Evolutionary conservation across 805 yeast species (phyloP).

Genomic region (Candida silvicultrix): DNA sequence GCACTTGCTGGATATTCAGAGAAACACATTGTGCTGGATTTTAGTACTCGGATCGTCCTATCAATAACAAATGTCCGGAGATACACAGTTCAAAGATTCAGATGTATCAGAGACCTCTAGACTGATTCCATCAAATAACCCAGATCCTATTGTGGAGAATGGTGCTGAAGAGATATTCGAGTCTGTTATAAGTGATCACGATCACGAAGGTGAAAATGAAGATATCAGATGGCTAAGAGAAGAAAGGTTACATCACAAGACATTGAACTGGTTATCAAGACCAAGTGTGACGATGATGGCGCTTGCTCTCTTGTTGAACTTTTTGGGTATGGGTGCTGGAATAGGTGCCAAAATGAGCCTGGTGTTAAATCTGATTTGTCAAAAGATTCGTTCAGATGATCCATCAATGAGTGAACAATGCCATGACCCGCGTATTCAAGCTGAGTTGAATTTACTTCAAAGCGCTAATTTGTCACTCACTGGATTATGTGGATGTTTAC

Average conservation of each 20-base stretch:
- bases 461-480: slow-evolving; percentile 34
- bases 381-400: slow-evolving; percentile 10
- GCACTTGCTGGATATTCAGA: no score
- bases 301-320: slow-evolving; percentile 31
- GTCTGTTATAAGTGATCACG: slow-evolving; percentile 32
- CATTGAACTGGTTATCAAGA: slow-evolving; percentile 45
- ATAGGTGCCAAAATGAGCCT: slow-evolving; percentile 32
- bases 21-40: no score
- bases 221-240: slow-evolving; percentile 46
- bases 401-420: slow-evolving; percentile 21
- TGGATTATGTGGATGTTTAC: slow-evolving; percentile 41
- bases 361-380: slow-evolving; percentile 29
- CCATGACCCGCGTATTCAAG: slow-evolving; percentile 35
- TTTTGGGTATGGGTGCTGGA: slow-evolving; percentile 34
- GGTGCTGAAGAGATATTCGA: slow-evolving; percentile 28
- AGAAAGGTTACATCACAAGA: slow-evolving; percentile 35
- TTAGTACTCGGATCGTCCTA: no score
- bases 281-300: slow-evolving; percentile 53
- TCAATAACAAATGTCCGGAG: background rate
- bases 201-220: slow-evolving; percentile 27
- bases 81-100: background rate
- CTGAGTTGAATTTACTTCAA: slow-evolving; percentile 40
- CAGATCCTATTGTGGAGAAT: background rate
- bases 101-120: background rate
- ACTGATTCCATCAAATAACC: background rate